Conservation (phyloP, 2,329 filamentous ascomycete genomes). For the Rhexocercosporidium sp. region DNA sequence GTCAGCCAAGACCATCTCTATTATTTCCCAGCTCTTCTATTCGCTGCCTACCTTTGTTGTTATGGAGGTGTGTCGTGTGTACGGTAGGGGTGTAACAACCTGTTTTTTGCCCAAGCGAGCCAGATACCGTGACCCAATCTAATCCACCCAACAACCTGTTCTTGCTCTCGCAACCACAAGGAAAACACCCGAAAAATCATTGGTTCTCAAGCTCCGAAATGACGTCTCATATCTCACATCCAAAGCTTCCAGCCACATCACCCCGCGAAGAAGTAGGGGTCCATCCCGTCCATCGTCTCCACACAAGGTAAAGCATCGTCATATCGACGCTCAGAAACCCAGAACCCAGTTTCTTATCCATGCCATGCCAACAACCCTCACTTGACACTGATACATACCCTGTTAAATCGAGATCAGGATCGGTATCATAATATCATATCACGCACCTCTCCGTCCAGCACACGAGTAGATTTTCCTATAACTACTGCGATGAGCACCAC, state of each 20-base stretch:
- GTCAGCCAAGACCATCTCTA: constrained; percentile 15
- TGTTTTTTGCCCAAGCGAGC: not conserved
- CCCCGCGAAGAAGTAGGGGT: constrained; percentile 1
- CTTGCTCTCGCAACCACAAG: no score
- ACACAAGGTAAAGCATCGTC: constrained; percentile 5
- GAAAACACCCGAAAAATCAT: not conserved
- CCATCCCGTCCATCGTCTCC: not conserved
- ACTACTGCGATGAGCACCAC: constrained; percentile 26
- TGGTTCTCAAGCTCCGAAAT: not conserved
- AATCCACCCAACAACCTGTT: no score
- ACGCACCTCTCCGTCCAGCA: not conserved
- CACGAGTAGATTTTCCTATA: constrained; percentile 17
- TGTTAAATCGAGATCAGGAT: not conserved
- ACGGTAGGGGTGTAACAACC: not conserved
- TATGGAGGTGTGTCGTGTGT: not conserved
- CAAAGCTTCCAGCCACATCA: not conserved
- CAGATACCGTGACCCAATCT: no score
- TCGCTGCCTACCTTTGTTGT: not conserved
- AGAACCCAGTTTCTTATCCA: constrained; percentile 13
- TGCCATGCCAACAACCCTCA: not conserved
- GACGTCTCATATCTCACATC: not conserved
- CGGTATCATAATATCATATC: not conserved
- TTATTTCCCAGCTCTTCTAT: not conserved
- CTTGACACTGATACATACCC: not conserved
- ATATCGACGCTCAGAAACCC: not conserved